phyloP scores from a whole-genome alignment of 495 filamentous ascomycete genomes.

The Penicillium canariense region DNA sequence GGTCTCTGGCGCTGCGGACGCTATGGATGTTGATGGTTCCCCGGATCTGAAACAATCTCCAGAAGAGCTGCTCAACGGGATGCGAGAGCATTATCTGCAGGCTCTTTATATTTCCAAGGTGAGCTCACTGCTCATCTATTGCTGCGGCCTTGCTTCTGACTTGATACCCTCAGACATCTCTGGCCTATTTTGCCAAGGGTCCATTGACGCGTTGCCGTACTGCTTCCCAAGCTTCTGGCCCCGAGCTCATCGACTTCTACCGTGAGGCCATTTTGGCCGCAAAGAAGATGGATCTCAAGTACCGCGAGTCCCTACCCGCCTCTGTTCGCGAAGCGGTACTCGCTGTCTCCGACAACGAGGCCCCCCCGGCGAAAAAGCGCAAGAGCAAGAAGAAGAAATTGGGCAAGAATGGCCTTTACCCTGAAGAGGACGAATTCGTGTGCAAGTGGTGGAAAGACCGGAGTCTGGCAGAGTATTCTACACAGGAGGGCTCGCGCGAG shows the following conservation, averaged over 20 bases:
- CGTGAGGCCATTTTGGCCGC: slow-evolving; percentile 69
- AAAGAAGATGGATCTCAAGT: slow-evolving; percentile 82
- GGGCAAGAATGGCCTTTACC: slow-evolving; percentile 75
- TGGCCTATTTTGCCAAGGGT: slow-evolving; percentile 97
- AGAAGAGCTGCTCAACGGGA: slow-evolving; percentile 62
- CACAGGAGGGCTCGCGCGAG: slow-evolving; percentile 46
- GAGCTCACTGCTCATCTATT: too few relatives aligned
- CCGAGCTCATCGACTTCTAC: slow-evolving; percentile 61
- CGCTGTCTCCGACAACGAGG: slow-evolving; percentile 59
- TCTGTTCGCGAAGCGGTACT: slow-evolving; percentile 64
- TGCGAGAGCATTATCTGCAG: slow-evolving; percentile 78
- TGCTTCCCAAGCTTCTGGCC: slow-evolving; percentile 62
- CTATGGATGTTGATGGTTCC: slow-evolving; percentile 19
- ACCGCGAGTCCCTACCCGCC: slow-evolving; percentile 69
- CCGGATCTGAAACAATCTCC: slow-evolving; percentile 49
- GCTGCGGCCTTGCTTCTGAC: slow-evolving; percentile 14
- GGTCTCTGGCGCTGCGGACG: slow-evolving; percentile 1
- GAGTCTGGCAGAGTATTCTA: slow-evolving; percentile 35
- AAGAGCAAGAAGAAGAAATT: slow-evolving; percentile 69
- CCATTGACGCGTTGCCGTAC: slow-evolving; percentile 84
- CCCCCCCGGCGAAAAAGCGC: slow-evolving; percentile 48
- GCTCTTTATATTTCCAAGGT: slow-evolving; percentile 89
- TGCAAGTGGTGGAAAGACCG: slow-evolving; percentile 73
- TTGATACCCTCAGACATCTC: slow-evolving; percentile 58
- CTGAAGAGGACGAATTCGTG: slow-evolving; percentile 70